Percentiles rank a stretch among this genome's conserved stretches.
Conservation (phyloP, 192 early-diverging fungal species). For the Coemansia sp. region DNA sequence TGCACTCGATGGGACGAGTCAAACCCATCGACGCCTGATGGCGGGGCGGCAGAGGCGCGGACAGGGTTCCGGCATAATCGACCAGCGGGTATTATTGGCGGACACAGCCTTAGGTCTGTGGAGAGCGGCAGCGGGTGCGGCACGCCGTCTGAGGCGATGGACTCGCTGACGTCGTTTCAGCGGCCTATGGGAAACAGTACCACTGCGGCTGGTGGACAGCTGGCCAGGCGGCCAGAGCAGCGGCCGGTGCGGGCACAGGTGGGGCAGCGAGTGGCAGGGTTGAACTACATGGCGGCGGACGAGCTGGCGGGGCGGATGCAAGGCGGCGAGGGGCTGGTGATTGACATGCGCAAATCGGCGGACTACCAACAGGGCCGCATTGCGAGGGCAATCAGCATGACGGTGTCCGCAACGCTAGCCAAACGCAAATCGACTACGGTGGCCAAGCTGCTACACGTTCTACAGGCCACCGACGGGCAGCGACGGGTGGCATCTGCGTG, state of each 20-base stretch:
- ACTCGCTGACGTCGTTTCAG: conserved; percentile 21
- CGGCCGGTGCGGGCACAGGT: conserved; percentile 10
- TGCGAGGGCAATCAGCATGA: conserved; percentile 63
- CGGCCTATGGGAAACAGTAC: neutral
- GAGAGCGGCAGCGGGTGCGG: conserved; percentile 1
- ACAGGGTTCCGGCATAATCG: neutral
- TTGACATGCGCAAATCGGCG: conserved; percentile 71
- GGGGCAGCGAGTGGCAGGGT: conserved; percentile 13
- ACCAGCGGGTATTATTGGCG: conserved; percentile 5
- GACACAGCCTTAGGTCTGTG: neutral
- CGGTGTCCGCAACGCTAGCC: conserved; percentile 71
- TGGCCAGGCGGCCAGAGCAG: conserved; percentile 15
- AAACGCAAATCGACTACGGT: conserved; percentile 64
- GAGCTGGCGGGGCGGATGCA: conserved; percentile 16
- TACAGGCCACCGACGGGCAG: conserved; percentile 56
- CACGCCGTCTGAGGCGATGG: conserved; percentile 13
- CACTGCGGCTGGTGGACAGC: conserved; percentile 10
- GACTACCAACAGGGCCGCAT: conserved; percentile 59
- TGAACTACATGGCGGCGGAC: conserved; percentile 17
- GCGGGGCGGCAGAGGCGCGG: neutral
- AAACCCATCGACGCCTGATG: conserved; percentile 7
- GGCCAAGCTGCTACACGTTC: conserved; percentile 61
- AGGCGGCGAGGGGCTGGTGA: conserved; percentile 45
- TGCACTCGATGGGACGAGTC: conserved; percentile 10
- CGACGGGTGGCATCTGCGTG: conserved; percentile 55